Percentiles rank a stretch among this genome's conserved stretches.
phyloP scores from a whole-genome alignment of 202 grass and related monocot genomes.

The Eragrostis tef region DNA sequence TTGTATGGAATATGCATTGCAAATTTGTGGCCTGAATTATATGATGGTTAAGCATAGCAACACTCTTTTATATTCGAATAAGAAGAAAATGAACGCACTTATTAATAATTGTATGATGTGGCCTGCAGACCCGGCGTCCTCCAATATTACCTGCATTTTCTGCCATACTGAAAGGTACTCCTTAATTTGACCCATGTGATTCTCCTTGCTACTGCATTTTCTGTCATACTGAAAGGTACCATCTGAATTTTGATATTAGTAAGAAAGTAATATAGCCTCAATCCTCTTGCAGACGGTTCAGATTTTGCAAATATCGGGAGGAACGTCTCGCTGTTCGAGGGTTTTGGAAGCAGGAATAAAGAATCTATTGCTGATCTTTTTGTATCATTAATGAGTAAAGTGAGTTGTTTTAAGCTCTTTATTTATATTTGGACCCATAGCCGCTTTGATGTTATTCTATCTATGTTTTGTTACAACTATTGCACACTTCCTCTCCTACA shows the following conservation, averaged over 20 bases:
- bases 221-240: constrained; percentile 1
- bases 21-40: background rate
- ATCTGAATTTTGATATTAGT: constrained; percentile 25
- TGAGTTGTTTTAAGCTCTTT: constrained; percentile 51
- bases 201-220: constrained; percentile 24
- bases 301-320: constrained; percentile 60
- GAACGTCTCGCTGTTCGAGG: constrained; percentile 52
- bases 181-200: constrained; percentile 5
- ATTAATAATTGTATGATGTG: constrained; percentile 44
- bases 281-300: constrained; percentile 61
- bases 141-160: constrained; percentile 91
- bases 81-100: constrained; percentile 25
- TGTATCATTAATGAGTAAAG: constrained; percentile 77
- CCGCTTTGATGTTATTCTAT: constrained; percentile 26
- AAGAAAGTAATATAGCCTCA: constrained; percentile 34
- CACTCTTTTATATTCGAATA: constrained; percentile 2
- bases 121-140: constrained; percentile 73
- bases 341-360: constrained; percentile 77
- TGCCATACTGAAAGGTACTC: constrained; percentile 79
- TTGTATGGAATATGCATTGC: constrained; percentile 40
- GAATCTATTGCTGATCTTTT: constrained; percentile 91
- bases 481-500: background rate
- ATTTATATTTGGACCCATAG: constrained; percentile 40
- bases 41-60: constrained; percentile 9
- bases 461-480: constrained; percentile 9